Evolutionary conservation across 2,329 filamentous ascomycete species (phyloP).

Genomic region (Thelonectria discophora): DNA sequence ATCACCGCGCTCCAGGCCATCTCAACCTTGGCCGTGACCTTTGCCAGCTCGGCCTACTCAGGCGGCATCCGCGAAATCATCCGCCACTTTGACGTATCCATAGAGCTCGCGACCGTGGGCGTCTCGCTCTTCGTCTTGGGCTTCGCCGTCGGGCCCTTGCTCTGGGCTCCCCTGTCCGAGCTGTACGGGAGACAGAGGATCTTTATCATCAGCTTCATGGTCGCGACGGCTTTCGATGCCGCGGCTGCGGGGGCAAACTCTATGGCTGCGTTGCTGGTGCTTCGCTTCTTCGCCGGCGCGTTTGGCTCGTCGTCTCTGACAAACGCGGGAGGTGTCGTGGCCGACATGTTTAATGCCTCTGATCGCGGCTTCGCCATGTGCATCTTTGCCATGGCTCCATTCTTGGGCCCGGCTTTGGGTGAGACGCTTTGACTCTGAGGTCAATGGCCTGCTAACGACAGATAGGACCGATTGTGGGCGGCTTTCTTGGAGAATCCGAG

Average conservation of each 20-base stretch:
- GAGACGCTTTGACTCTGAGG: background rate
- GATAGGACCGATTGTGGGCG: conserved; percentile 5
- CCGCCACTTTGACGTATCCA: background rate
- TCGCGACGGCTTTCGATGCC: conserved; percentile 1
- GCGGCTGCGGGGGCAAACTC: background rate
- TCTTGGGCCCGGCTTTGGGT: conserved; percentile 6
- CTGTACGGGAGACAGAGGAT: conserved; percentile 5
- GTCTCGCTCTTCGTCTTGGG: conserved; percentile 10
- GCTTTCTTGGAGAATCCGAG: conserved; percentile 9
- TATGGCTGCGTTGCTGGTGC: background rate
- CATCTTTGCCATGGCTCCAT: conserved; percentile 15
- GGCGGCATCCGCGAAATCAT: conserved; percentile 4
- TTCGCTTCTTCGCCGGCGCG: conserved; percentile 12
- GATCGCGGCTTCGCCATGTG: background rate
- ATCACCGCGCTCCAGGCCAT: conserved; percentile 4
- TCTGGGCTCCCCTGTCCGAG: conserved; percentile 16
- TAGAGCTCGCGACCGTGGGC: conserved; percentile 6
- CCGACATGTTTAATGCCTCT: conserved; percentile 6
- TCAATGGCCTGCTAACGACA: background rate
- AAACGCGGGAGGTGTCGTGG: conserved; percentile 7
- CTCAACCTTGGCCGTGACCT: conserved; percentile 7
- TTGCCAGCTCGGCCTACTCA: conserved; percentile 13
- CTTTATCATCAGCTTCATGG: conserved; percentile 7
- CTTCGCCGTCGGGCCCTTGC: conserved; percentile 9
- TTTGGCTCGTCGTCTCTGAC: conserved; percentile 11